Evolutionary conservation across 257 asterid genomes (phyloP), one percentile per base, ranked within the genome.

Genomic region (Solanum commersonii): DNA sequence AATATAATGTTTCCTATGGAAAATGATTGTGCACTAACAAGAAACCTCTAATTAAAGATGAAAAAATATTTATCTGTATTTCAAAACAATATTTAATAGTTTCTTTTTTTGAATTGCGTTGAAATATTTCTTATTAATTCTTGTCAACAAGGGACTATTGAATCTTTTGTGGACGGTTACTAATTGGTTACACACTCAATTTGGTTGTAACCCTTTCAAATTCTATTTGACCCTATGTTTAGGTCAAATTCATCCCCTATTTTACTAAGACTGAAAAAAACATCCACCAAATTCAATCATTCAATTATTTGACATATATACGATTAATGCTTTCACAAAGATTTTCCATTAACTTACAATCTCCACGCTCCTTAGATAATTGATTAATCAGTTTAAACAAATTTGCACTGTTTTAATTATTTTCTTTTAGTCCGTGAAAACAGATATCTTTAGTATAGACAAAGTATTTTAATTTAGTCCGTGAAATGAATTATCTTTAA

Each of bases 21-120:
- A 34, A 4, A 33, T 0, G 1, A 8, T 20, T 10, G 1, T 1
- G 1, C 6, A 5, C 18, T 6, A 20, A 18, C 9, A 1, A 16
- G 1, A 72, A 35, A 18, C 0, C 8, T 70, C 3, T 15, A 5
- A 15, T 31, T 29, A 71, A 31, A 73, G 1, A 73, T 18, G 1
- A 34, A 18, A 20, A 4, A 18, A 5, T 34, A 34, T 4, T 33
- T 73, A 8, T 72, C 0, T 15, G 0, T 33, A 33, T 72, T 29
- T 18, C 76, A 14, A 8, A 6, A 14, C 3, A 29, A 68, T 2
- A 10, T 68, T 29, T 71, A 18, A 13, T 34, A 34, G 0, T 73
- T 0, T 34, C 0, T 71, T 10, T 70, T 0, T 20, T 34, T 1
- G 1, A 34, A 18, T 72, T 0, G 14, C 27, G 2, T 8, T 33